Conservation (phyloP, 345 rosid species). For the Ceriops zippeliana region DNA sequence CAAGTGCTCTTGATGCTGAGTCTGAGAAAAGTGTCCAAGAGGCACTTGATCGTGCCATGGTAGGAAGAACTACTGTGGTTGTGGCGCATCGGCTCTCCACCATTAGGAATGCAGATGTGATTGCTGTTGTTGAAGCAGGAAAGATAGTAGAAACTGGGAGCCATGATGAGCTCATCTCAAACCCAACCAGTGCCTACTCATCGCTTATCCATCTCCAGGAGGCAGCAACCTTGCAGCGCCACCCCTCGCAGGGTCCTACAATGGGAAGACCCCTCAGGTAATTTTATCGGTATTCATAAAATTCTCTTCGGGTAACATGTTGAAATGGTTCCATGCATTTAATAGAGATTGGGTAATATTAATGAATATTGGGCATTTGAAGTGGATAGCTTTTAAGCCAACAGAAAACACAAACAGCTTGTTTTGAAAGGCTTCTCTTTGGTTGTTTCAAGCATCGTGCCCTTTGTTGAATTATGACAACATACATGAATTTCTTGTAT, state of each 20-base stretch:
- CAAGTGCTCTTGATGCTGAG: constrained; percentile 92
- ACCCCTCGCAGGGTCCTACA: constrained; percentile 54
- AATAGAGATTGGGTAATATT: too few relatives aligned
- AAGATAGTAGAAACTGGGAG: constrained; percentile 83
- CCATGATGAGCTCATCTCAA: constrained; percentile 76
- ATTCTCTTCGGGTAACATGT: not conserved
- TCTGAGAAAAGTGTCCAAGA: constrained; percentile 95
- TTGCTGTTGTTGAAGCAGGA: constrained; percentile 76
- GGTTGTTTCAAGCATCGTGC: too few relatives aligned
- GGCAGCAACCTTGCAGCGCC: constrained; percentile 53
- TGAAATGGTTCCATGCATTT: not conserved
- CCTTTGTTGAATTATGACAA: too few relatives aligned
- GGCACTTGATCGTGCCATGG: constrained; percentile 89
- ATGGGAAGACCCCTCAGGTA: constrained; percentile 69
- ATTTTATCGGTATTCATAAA: not conserved
- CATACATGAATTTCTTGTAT: too few relatives aligned
- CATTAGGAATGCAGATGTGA: constrained; percentile 78
- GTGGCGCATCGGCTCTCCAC: constrained; percentile 96
- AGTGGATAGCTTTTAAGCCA: too few relatives aligned
- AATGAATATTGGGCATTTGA: too few relatives aligned
- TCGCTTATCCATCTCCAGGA: constrained; percentile 84
- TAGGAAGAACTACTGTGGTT: constrained; percentile 85
- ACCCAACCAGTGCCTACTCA: constrained; percentile 59
- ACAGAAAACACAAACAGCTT: too few relatives aligned
- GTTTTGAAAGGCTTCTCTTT: too few relatives aligned